Evolutionary conservation across 257 asterid genomes (phyloP), one percentile per base, ranked within the genome.

Genomic region (Verbena officinalis): DNA sequence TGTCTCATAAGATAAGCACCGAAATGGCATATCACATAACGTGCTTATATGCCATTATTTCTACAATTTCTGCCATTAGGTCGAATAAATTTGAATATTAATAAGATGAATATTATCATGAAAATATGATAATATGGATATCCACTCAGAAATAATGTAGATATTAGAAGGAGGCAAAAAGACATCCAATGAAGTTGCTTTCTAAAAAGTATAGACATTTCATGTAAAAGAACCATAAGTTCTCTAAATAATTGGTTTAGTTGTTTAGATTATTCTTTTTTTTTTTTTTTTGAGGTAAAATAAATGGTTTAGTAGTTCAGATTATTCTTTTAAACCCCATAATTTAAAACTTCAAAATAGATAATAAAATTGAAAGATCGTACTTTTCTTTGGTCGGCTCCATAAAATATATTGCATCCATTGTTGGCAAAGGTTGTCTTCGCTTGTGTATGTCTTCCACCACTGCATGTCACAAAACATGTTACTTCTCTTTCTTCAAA

Each of bases 301-400:
- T 62, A 64, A 66, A 48, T 70, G 45, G 45, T 22, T n/a, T 34
- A 48, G 43, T 49, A 3, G 46, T 49, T 46, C 61, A 48, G 6
- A 38, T 43, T 31, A 22, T 49, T 51, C 42, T 62, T 53, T n/a
- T 30, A 48, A 65, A 50, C 44, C 45, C 49, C 51, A 51, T 16
- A 49, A 39, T 34, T 46, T 23, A 72, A 75, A 71, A 71, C 60
- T 58, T 13, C 51, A 59, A 62, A 24, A 53, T 20, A 39, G 40
- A 64, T 55, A 50, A 55, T 20, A 52, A 33, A 51, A 64, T 44
- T 61, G 71, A 61, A 61, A 10, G 34, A 36, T 8, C 43, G 27
- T 86, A 94, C 99, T 94, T 94, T 63, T 94, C 99, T 82, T 86
- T 84, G 65, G 96, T 88, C 70, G 99, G 99, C 78, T 84, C 96